Evolutionary conservation across 352 stramenopile genomes (phyloP), one percentile per base, ranked within the genome.

Genomic region (Aphanomyces invadans): DNA sequence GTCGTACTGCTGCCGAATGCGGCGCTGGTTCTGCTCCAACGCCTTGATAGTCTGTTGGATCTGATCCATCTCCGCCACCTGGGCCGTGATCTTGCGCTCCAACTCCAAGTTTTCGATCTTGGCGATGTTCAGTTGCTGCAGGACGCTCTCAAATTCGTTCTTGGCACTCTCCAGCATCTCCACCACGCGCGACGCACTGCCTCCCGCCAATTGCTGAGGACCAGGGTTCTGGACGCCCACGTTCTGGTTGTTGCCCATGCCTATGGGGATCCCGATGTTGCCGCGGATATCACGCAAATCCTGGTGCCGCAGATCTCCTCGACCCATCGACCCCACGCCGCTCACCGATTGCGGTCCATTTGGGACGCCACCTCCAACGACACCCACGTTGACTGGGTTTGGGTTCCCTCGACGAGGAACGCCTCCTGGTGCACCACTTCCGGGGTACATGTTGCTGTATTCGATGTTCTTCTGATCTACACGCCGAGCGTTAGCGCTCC

Each of bases 41-140:
- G 78, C 81, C 76, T 91, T 91, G 31, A 93, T 75, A 45, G 83
- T 88, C 72, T 91, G 83, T 69, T 92, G 85, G 69, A 93, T 90
- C 74, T 90, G 81, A 73, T 93, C 83, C 85, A 93, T 91, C 63
- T 93, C 85, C n/a, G 89, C 77, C 45, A 91, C 81, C 67, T 93
- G 85, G 39, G 82, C 86, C 70, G 90, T 81, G 56, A 93, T 84
- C 78, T 93, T 93, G 70, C 85, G 85, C 70, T 93, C 83, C 70
- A 92, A 78, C 61, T 91, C 85, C 19, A 90, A 76, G 67, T 92
- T 82, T 61, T 92, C 85, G 75, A 91, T 89, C 76, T 91, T 91
- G 70, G 76, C 75, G 62, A 91, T 89, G 72, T 90, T 90, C 0
- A 93, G 77, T 67, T 93, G 85, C 70, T 93, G 85, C 46, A 93